Base-by-base conservation (phyloP, 2,329 filamentous ascomycete species). In the Graphium sp. region DNA sequence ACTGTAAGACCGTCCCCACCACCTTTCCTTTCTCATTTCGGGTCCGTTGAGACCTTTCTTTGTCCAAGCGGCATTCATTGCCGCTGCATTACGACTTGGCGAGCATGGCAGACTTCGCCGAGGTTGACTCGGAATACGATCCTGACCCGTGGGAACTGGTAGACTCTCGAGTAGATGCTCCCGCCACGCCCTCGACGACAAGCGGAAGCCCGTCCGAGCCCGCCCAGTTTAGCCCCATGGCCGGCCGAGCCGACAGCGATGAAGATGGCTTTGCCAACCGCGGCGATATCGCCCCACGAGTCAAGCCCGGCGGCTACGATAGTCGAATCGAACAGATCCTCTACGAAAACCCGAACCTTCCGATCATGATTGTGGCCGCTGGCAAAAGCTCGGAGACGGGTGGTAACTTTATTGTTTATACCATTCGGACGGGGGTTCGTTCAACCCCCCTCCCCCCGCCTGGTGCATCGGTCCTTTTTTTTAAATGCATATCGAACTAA, bases 311-410 rank as follows among this genome's bases (percentile, higher is more conserved):
- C 15, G 82, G 80, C 17, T 98, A 98, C 45, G 79, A 89, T 47
- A 94, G 87, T 49, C 76, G 89, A 29, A 85, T 98, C 39, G 87
- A 98, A 56, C 89, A 98, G 61, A 87, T 94, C 34, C 73, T 98
- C 26, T 92, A 93, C 49, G 89, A 98, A 55, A 82, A 93, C 38
- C 85, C 84, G 1, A 77, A 87, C 31, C 66, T 91, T 40, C 75
- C 83, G 34, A 91, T 98, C 38, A 52, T 91, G 34, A 98, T 98
- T 41, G 87, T 80, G 2, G 81, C 93, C 46, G 89, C 91, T 4
- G 89, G 89, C 34, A 98, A 98, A 67, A 94, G 87, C 52, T 57
- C 75, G 36, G 87, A 95, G 50, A 85, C 80, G 39, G 84, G 84
- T 31, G 84, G 85, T 11, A 77, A 82, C 55, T 94, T 82, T 47